Evolutionary conservation across 73 alveolate genomes (phyloP).

Genomic region (Paramecium sexaurelia): DNA sequence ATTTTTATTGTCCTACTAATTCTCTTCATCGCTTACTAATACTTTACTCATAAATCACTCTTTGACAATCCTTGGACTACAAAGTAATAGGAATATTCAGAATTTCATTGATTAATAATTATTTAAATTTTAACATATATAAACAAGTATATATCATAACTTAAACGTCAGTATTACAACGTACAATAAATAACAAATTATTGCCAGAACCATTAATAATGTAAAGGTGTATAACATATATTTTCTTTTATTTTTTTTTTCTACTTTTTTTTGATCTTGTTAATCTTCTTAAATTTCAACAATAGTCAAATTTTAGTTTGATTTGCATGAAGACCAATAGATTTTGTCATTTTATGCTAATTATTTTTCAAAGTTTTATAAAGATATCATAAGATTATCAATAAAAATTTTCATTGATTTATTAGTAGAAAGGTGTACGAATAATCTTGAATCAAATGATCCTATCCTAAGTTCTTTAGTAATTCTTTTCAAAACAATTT

Average conservation of each 20-base stretch:
- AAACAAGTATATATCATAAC: not conserved
- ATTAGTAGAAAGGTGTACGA: not conserved
- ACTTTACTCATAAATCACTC: not conserved
- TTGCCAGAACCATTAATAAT: not conserved
- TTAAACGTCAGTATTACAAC: not conserved
- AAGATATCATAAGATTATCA: not conserved
- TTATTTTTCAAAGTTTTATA: not conserved
- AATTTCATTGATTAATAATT: slow-evolving; percentile 6
- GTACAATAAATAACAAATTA: not conserved
- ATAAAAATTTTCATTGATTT: not conserved
- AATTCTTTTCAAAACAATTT: not conserved
- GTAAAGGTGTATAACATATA: not conserved
- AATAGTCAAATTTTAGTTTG: not conserved
- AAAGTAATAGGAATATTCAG: not conserved
- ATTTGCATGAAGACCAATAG: not conserved
- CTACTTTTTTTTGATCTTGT: not conserved
- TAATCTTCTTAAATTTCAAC: not conserved
- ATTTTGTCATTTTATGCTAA: not conserved
- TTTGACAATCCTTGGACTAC: slow-evolving; percentile 28
- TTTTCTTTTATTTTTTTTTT: not conserved
- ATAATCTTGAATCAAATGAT: not conserved
- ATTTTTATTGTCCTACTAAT: not conserved
- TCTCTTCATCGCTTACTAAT: not conserved
- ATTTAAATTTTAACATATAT: not conserved
- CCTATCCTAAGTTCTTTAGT: not conserved